Percentiles rank a stretch among this genome's conserved stretches.
Conservation (phyloP, 768 basidiomycete genomes). For the Albatrellus ellisii region DNA sequence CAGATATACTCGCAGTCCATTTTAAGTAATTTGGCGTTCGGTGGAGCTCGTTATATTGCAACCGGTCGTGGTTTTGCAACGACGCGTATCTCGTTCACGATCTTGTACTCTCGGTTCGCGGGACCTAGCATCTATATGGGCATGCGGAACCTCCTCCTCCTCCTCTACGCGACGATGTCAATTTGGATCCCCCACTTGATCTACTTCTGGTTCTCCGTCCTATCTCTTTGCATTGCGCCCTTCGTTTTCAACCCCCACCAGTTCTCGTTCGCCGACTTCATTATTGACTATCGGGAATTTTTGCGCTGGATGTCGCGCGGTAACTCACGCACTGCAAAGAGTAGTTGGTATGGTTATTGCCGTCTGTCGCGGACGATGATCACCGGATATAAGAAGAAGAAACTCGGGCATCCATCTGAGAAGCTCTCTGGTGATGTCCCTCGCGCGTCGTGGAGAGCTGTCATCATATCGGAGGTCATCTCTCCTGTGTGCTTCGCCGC, state of each 20-base stretch:
- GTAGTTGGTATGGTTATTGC: conserved; percentile 99
- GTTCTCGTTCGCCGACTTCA: conserved; percentile 93
- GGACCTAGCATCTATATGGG: conserved; percentile 99
- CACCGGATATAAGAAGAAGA: conserved; percentile 99
- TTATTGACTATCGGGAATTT: conserved; percentile 98
- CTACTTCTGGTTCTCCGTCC: conserved; percentile 98
- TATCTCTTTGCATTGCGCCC: conserved; percentile 90
- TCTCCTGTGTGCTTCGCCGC: conserved; percentile 65
- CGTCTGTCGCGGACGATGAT: conserved; percentile 94
- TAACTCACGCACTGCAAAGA: conserved; percentile 91
- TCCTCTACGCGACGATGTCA: conserved; percentile 84
- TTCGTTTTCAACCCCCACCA: conserved; percentile 99
- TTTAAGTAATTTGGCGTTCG: conserved; percentile 91
- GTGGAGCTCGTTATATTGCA: conserved; percentile 97
- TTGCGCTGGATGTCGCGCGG: conserved; percentile 99
- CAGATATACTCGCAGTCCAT: conserved; percentile 98
- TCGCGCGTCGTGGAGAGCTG: conserved; percentile 76
- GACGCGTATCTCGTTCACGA: conserved; percentile 88
- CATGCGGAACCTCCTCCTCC: conserved; percentile 81
- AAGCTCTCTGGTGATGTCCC: conserved; percentile 92
- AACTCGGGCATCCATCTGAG: conserved; percentile 94
- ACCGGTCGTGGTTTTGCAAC: conserved; percentile 99
- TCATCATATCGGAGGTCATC: conserved; percentile 74
- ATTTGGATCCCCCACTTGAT: conserved; percentile 92
- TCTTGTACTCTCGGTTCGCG: conserved; percentile 96